Conservation (phyloP, 2,329 filamentous ascomycete species). For the Exophiala lecanii-corni region DNA sequence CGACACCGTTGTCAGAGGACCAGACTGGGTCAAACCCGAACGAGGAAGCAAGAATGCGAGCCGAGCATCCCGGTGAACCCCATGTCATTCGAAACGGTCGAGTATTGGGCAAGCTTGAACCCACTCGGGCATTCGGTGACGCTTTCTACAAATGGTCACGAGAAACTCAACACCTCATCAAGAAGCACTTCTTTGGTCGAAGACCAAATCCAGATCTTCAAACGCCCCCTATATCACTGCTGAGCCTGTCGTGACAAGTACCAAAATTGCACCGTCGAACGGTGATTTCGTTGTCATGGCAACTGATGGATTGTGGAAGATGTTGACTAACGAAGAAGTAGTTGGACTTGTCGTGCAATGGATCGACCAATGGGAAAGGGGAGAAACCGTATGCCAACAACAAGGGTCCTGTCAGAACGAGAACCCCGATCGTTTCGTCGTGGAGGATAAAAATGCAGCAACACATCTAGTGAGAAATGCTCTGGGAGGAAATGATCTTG, state of each 20-base stretch:
- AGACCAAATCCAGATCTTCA: slow-evolving; percentile 71
- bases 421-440: slow-evolving; percentile 67
- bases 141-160: slow-evolving; percentile 94
- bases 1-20: slow-evolving; percentile 82
- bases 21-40: slow-evolving; percentile 86
- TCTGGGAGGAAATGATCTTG: slow-evolving; percentile 83
- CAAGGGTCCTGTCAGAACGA: slow-evolving; percentile 85
- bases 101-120: slow-evolving; percentile 86
- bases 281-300: slow-evolving; percentile 96
- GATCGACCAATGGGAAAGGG: slow-evolving; percentile 62
- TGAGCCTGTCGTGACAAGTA: slow-evolving; percentile 89
- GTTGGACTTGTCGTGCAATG: slow-evolving; percentile 94
- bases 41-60: slow-evolving; percentile 76
- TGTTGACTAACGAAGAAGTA: slow-evolving; percentile 97
- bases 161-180: slow-evolving; percentile 77
- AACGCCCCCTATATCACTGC: slow-evolving; percentile 97
- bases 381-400: slow-evolving; percentile 68
- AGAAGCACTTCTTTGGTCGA: slow-evolving; percentile 81
- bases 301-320: slow-evolving; percentile 96
- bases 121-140: slow-evolving; percentile 90
- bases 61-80: slow-evolving; percentile 76
- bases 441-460: slow-evolving; percentile 91
- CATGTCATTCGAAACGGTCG: slow-evolving; percentile 84
- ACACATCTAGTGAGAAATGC: slow-evolving; percentile 95
- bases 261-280: slow-evolving; percentile 79